Percentiles rank a stretch among this genome's conserved stretches.
Evolutionary conservation across 129 eudicot species (phyloP).

Genomic region (Heracleum sosnowskyi): DNA sequence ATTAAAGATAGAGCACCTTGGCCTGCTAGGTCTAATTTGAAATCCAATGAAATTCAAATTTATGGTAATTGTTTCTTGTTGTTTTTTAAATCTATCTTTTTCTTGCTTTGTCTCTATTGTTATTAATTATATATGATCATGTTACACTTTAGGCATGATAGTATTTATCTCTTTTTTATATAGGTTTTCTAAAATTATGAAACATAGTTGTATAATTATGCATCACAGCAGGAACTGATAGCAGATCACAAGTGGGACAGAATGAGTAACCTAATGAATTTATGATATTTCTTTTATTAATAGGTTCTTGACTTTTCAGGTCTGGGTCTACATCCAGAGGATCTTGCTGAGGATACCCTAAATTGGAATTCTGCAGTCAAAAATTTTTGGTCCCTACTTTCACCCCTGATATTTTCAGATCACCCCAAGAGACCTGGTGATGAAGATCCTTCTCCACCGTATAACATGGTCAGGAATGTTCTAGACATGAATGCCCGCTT

Average conservation of each 20-base stretch:
- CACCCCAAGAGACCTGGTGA: conserved; percentile 99
- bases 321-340: conserved; percentile 68
- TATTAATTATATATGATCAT: neutral
- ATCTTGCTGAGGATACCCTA: conserved; percentile 60
- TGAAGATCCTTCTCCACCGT: conserved; percentile 98
- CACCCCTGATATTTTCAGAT: conserved; percentile 90
- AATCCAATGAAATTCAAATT: conserved; percentile 49
- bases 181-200: neutral
- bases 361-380: conserved; percentile 70
- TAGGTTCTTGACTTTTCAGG: conserved; percentile 29
- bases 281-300: neutral
- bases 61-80: conserved; percentile 38
- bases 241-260: neutral
- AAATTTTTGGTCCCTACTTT: conserved; percentile 87
- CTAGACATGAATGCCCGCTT: conserved; percentile 93
- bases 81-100: neutral
- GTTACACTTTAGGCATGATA: neutral
- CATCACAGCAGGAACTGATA: neutral
- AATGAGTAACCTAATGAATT: neutral
- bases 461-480: conserved; percentile 92
- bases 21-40: conserved; percentile 78
- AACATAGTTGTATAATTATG: neutral
- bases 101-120: neutral
- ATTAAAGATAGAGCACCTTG: conserved; percentile 67
- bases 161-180: neutral